Percentiles rank a stretch among this genome's conserved stretches.
These are phyloP conservation scores for Schizopora paradoxa DNA, from an alignment of 1,284 basidiomycete genomes.

Conservation along the genomic window DNA sequence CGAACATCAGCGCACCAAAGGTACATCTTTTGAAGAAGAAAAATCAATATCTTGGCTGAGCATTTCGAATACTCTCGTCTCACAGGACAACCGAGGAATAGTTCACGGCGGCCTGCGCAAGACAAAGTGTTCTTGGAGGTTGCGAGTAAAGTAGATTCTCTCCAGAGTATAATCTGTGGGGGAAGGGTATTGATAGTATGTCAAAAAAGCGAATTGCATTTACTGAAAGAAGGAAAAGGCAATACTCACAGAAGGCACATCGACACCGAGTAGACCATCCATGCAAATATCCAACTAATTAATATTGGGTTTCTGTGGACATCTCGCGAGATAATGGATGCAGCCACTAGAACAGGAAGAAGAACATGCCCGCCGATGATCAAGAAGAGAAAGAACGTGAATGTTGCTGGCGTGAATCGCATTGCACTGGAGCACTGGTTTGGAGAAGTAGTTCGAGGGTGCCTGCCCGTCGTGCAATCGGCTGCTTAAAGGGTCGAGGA, in stretches of 20 bases:
- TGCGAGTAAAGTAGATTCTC: constrained; percentile 1
- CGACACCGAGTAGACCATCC: constrained; percentile 14
- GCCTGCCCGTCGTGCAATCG: no score
- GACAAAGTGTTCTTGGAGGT: not conserved
- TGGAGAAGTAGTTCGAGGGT: no score
- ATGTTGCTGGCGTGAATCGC: no score
- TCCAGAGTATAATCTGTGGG: not conserved
- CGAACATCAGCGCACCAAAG: no score
- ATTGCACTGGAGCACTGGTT: no score
- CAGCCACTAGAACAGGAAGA: constrained; percentile 10
- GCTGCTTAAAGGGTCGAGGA: no score
- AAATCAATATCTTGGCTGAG: no score
- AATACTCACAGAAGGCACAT: constrained; percentile 14
- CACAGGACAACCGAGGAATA: constrained; percentile 3
- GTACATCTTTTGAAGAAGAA: no score
- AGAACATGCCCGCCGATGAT: constrained; percentile 15
- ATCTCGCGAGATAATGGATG: constrained; percentile 1
- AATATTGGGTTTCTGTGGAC: constrained; percentile 10
- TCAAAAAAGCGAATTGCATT: not conserved
- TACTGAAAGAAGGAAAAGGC: not conserved
- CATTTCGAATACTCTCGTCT: no score
- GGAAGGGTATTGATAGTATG: not conserved
- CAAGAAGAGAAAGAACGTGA: constrained; percentile 14
- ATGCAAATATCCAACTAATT: constrained; percentile 14
- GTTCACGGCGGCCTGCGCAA: not conserved